These are phyloP conservation scores for Termitomyces sp. DNA, from an alignment of 768 basidiomycete species.

Conservation along the genomic window DNA sequence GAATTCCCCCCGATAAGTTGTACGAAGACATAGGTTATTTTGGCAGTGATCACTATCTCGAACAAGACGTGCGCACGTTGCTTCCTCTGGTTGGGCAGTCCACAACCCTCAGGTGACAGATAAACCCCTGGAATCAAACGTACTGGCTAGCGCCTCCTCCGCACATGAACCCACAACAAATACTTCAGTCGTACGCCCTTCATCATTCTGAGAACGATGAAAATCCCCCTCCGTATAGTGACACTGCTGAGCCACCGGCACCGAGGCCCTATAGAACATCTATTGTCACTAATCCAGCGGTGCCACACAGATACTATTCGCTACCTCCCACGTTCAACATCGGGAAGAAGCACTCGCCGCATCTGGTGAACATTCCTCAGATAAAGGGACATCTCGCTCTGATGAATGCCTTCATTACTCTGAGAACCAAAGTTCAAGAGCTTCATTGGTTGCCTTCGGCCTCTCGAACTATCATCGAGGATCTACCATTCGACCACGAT, in stretches of 20 bases:
- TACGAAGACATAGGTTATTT: too few relatives aligned
- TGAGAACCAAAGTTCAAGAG: not conserved
- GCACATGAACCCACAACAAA: not conserved
- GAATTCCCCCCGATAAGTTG: too few relatives aligned
- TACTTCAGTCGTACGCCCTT: too few relatives aligned
- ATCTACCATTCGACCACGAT: slow-evolving; percentile 5
- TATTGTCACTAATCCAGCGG: not conserved
- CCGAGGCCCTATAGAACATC: not conserved
- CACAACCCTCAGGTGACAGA: too few relatives aligned
- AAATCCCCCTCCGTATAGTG: not conserved
- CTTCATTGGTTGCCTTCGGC: not conserved
- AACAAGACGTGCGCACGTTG: not conserved
- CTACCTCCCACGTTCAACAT: slow-evolving; percentile 7
- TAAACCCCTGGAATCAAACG: too few relatives aligned
- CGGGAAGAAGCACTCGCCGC: slow-evolving; percentile 1
- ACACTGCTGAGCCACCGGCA: not conserved
- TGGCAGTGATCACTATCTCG: too few relatives aligned
- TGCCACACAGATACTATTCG: not conserved
- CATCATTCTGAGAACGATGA: not conserved
- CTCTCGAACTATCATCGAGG: not conserved
- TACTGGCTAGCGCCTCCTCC: too few relatives aligned
- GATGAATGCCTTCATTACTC: not conserved
- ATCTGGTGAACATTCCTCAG: slow-evolving; percentile 5
- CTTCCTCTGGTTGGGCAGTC: not conserved
- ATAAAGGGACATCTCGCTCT: slow-evolving; percentile 12